phyloP scores from a whole-genome alignment of 306 rosid genomes.

The Benincasa hispida region DNA sequence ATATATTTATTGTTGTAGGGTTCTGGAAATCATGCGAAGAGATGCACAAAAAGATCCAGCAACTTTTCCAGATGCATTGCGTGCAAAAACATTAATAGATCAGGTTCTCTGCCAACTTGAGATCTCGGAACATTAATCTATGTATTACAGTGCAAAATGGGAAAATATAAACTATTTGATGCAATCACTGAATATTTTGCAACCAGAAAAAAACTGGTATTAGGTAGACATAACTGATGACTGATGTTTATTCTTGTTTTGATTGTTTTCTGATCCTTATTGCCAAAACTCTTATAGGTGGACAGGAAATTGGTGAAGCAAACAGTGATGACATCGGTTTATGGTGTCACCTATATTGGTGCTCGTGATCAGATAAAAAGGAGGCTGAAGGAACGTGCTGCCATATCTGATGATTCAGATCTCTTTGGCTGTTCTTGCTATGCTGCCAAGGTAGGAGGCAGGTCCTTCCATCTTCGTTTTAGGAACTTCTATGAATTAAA shows the following conservation, averaged over 20 bases:
- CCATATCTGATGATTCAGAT: slow-evolving; percentile 45
- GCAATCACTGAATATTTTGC: neutral
- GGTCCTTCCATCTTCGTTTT: neutral
- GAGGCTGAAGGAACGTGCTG: slow-evolving; percentile 70
- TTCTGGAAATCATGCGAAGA: slow-evolving; percentile 41
- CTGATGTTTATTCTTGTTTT: neutral
- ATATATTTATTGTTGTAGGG: slow-evolving; percentile 42
- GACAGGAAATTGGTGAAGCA: slow-evolving; percentile 97
- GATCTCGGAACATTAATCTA: neutral
- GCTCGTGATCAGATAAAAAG: slow-evolving; percentile 91
- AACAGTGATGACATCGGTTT: slow-evolving; percentile 99
- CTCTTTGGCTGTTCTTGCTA: slow-evolving; percentile 73
- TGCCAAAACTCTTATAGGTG: slow-evolving; percentile 39
- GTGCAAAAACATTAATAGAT: slow-evolving; percentile 47
- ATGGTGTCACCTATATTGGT: slow-evolving; percentile 92
- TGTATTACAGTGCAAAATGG: neutral
- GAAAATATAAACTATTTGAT: neutral
- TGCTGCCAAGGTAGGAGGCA: slow-evolving; percentile 60
- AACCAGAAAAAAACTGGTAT: neutral
- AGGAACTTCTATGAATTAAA: neutral
- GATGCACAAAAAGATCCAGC: slow-evolving; percentile 76
- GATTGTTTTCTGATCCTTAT: neutral
- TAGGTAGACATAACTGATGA: neutral
- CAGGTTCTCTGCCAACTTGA: slow-evolving; percentile 41
- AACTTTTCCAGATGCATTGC: slow-evolving; percentile 54